A percentile compares a stretch with the other conserved stretches of the same genome.
These are phyloP conservation scores for Sisymbrium irio DNA, from an alignment of 345 rosid genomes.

Conservation along the genomic window DNA sequence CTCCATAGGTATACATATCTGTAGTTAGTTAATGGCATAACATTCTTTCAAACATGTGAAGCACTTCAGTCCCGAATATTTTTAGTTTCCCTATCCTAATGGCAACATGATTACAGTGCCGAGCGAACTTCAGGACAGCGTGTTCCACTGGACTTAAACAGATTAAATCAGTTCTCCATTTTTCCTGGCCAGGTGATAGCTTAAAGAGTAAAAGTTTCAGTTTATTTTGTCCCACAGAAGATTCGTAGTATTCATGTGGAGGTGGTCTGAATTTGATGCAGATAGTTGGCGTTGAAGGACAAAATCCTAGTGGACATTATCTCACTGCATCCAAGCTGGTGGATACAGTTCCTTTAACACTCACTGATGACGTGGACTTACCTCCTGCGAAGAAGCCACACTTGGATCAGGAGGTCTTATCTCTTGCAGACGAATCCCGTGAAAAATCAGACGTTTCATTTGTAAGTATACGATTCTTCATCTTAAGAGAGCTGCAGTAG, in stretches of 20 bases:
- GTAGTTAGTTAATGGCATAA: background rate
- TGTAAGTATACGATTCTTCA: constrained; percentile 46
- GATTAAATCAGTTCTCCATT: constrained; percentile 64
- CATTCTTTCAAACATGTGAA: background rate
- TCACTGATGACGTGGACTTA: constrained; percentile 34
- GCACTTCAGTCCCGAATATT: background rate
- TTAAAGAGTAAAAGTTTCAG: background rate
- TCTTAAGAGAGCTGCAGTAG: background rate
- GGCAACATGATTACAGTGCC: constrained; percentile 43
- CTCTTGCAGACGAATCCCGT: constrained; percentile 34
- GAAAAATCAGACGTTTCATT: constrained; percentile 48
- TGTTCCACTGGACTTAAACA: constrained; percentile 75
- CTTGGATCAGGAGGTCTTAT: constrained; percentile 50
- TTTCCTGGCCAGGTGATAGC: constrained; percentile 92
- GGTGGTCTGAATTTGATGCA: constrained; percentile 38
- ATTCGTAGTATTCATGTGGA: constrained; percentile 24
- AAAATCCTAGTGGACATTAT: constrained; percentile 96
- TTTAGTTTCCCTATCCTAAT: constrained; percentile 7
- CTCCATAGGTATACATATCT: background rate
- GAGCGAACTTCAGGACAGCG: constrained; percentile 84
- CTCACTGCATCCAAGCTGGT: constrained; percentile 73
- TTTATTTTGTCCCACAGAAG: background rate
- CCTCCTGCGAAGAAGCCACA: constrained; percentile 81
- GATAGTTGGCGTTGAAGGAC: constrained; percentile 89
- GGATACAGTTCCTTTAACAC: constrained; percentile 58